Percentiles rank a stretch among this genome's conserved stretches.
phyloP scores from a whole-genome alignment of 495 filamentous ascomycete genomes.

The Aspergillus nidulans region DNA sequence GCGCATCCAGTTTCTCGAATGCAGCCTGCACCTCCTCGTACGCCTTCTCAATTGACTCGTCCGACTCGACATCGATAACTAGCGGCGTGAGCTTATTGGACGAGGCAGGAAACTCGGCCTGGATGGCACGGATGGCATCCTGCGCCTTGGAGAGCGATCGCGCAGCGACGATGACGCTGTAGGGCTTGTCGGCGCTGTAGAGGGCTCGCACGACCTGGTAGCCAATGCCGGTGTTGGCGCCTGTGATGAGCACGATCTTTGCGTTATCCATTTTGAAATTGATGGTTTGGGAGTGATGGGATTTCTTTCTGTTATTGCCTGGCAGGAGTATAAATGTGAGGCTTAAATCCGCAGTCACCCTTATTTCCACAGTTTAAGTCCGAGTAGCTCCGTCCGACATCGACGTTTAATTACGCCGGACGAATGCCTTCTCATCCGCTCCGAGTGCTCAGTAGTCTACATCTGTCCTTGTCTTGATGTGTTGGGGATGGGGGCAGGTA shows the following conservation, averaged over 20 bases:
- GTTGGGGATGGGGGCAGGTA: too few species aligned
- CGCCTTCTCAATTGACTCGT: conserved; percentile 46
- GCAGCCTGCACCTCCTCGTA: conserved; percentile 27
- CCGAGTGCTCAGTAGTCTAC: too few species aligned
- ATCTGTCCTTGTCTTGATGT: too few species aligned
- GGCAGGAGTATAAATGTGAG: too few species aligned
- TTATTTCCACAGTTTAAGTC: too few species aligned
- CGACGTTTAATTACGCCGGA: too few species aligned
- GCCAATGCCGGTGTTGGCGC: conserved; percentile 48
- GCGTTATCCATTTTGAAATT: too few species aligned
- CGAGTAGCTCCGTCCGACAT: too few species aligned
- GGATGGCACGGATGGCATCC: conserved; percentile 30
- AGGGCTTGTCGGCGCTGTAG: conserved; percentile 32
- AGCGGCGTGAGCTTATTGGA: conserved; percentile 30
- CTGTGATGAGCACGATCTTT: conserved; percentile 23
- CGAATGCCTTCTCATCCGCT: too few species aligned
- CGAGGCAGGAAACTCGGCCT: conserved; percentile 32
- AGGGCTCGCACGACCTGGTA: conserved; percentile 45
- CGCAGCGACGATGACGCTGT: conserved; percentile 46
- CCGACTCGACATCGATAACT: conserved; percentile 48
- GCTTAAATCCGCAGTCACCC: too few species aligned
- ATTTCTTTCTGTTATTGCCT: too few species aligned
- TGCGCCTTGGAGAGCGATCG: conserved; percentile 41
- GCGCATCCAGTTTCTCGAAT: conserved; percentile 44
- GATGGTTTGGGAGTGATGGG: too few species aligned